A percentile compares a stretch with the other conserved stretches of the same genome.
phyloP scores from a whole-genome alignment of 2,329 filamentous ascomycete species.

The Helotiales sp. region DNA sequence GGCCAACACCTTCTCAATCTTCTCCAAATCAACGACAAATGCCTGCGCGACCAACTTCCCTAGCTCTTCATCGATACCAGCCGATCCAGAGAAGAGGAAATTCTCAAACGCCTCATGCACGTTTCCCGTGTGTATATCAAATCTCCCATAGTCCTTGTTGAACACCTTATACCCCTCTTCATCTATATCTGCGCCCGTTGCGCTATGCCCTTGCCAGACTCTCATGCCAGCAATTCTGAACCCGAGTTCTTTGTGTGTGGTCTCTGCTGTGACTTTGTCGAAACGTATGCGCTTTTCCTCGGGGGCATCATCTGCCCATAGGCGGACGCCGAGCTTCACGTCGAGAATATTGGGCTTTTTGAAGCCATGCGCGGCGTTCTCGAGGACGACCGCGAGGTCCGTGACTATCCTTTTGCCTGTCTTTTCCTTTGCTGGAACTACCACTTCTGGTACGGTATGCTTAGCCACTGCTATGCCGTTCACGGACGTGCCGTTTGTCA shows the following conservation, averaged over 20 bases:
- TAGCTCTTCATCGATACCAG: slow-evolving; percentile 59
- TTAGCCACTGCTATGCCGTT: slow-evolving; percentile 25
- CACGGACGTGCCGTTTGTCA: neutral
- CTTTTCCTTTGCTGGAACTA: slow-evolving; percentile 20
- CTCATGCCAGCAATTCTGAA: slow-evolving; percentile 68
- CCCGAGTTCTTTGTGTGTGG: slow-evolving; percentile 59
- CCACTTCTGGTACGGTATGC: slow-evolving; percentile 29
- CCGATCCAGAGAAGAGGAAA: slow-evolving; percentile 58
- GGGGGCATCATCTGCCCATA: slow-evolving; percentile 79
- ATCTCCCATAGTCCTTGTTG: slow-evolving; percentile 62
- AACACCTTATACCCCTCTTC: slow-evolving; percentile 58
- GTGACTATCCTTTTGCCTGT: slow-evolving; percentile 60
- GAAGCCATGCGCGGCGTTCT: slow-evolving; percentile 82
- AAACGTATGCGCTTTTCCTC: slow-evolving; percentile 59
- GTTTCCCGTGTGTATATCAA: slow-evolving; percentile 52
- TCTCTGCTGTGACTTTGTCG: slow-evolving; percentile 57
- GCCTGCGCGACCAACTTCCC: slow-evolving; percentile 54
- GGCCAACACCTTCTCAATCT: slow-evolving; percentile 53
- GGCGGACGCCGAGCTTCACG: slow-evolving; percentile 80
- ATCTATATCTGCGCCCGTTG: slow-evolving; percentile 52
- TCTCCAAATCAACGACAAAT: slow-evolving; percentile 54
- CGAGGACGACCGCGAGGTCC: slow-evolving; percentile 77
- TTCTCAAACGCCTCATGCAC: slow-evolving; percentile 53
- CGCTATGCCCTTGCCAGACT: slow-evolving; percentile 57
- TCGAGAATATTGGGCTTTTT: slow-evolving; percentile 86